These are phyloP conservation scores for Melampsora americana DNA, from an alignment of 1,284 basidiomycete genomes.

Conservation along the genomic window DNA sequence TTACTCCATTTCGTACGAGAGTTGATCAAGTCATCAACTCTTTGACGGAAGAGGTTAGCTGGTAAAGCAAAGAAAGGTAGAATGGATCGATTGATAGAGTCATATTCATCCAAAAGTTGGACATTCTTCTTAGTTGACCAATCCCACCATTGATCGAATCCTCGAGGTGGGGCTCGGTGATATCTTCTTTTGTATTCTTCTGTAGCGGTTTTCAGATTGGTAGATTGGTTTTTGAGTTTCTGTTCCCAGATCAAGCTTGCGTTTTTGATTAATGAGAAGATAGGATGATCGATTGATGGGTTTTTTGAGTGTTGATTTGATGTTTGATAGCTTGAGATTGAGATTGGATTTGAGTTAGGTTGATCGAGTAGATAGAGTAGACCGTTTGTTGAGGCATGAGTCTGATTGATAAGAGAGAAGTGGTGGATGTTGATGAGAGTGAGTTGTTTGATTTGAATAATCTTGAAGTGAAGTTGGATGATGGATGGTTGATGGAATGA, in stretches of 20 bases:
- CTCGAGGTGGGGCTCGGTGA: constrained; percentile 30
- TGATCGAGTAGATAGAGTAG: no score
- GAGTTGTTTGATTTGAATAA: no score
- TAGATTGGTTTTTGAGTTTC: constrained; percentile 34
- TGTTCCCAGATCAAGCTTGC: constrained; percentile 20
- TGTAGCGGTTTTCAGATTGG: constrained; percentile 7
- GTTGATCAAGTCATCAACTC: constrained; percentile 8
- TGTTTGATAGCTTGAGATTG: no score
- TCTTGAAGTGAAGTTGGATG: no score
- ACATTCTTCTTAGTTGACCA: constrained; percentile 33
- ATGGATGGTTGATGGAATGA: no score
- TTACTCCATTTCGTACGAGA: constrained; percentile 32
- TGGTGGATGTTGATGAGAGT: no score
- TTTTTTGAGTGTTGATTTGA: no score
- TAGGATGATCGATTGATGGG: constrained; percentile 23
- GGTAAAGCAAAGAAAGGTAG: constrained; percentile 42
- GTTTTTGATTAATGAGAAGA: constrained; percentile 26
- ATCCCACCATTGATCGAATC: constrained; percentile 34
- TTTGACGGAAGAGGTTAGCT: constrained; percentile 18
- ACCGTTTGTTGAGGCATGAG: no score
- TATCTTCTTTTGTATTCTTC: constrained; percentile 23
- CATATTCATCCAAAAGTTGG: constrained; percentile 38
- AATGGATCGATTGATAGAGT: constrained; percentile 23
- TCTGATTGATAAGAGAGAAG: no score
- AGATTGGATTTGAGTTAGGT: no score